Evolutionary conservation across 768 basidiomycete genomes (phyloP).

Genomic region (Boletus vinaceobasis): DNA sequence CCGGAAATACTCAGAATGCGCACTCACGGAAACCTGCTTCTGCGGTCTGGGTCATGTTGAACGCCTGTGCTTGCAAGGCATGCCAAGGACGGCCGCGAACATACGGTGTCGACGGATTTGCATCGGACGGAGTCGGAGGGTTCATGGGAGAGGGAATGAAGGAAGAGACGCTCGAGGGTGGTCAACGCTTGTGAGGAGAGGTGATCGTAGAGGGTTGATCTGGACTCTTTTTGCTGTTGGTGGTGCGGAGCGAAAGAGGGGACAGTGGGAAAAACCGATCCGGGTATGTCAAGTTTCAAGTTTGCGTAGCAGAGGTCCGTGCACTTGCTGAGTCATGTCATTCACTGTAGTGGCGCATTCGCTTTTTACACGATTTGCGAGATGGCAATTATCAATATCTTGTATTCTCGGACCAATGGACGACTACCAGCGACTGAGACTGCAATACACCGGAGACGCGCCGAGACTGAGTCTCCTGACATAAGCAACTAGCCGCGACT

Average conservation of each 20-base stretch:
- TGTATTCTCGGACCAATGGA: no score
- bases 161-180: conserved; percentile 67
- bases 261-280: no score
- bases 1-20: conserved; percentile 70
- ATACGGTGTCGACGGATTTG: conserved; percentile 72
- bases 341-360: no score
- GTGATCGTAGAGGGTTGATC: conserved; percentile 74
- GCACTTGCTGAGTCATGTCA: no score
- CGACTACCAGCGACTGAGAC: no score
- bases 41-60: conserved; percentile 52
- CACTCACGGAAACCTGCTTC: conserved; percentile 46
- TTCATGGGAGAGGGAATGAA: conserved; percentile 68
- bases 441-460: no score
- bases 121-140: conserved; percentile 54
- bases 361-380: no score
- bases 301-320: no score
- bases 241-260: conserved; percentile 61
- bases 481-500: no score
- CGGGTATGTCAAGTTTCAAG: no score
- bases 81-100: conserved; percentile 78
- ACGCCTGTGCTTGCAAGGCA: conserved; percentile 68
- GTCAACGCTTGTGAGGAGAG: conserved; percentile 62
- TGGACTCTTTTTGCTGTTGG: conserved; percentile 34
- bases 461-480: no score
- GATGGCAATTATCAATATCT: no score